Evolutionary conservation across 2,329 filamentous ascomycete genomes (phyloP), one percentile per base, ranked within the genome.

Genomic region (Cryphonectria nitschkei): DNA sequence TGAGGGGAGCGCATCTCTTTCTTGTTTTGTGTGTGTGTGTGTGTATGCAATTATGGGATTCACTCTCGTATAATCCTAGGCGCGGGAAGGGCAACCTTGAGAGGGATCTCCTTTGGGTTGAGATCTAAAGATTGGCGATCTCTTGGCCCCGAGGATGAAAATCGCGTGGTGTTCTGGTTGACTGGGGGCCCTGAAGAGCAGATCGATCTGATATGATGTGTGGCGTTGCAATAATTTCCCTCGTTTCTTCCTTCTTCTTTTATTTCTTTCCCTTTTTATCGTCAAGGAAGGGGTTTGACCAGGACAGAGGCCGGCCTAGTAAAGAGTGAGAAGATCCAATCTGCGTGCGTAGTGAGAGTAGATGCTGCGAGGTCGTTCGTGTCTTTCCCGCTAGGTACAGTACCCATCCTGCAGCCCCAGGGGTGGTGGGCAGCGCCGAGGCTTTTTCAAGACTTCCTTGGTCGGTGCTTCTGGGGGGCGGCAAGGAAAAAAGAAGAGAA

Each of bases 1-100:
- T 68, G 54, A 26, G 62, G 58, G 37, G 65, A 46, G 56, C 68
- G 71, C 71, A 72, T 72, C 62, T 60, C 9, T 52, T 19, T 50
- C 4, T 14, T 43, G 2, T 41, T 14, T 41, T 13, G 39, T 43
- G 13, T 16, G 6, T 50, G 43, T 50, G 43, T 50, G 43, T 22
- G 43, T 50, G 26, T 56, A 26, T 16, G 52, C 13, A 22, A n/a
- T 54, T 54, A 26, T 26, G 22, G n/a, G 50, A 13, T 26, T 54
- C 9, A 8, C 50, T 54, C 46, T 43, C 50, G 50, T 54, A 26
- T 54, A 9, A 54, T 26, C 50, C 50, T 26, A 22, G 50, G 9
- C n/a, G 50, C 9, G 50, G n/a, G 50, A 22, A 46, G 43, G 43
- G 43, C n/a, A 22, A 9, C 1, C 54, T 16, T 9, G 5, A 39